Percentiles rank a stretch among this genome's conserved stretches.
phyloP scores from a whole-genome alignment of 495 filamentous ascomycete species.

The Massariosphaeria phaeospora region DNA sequence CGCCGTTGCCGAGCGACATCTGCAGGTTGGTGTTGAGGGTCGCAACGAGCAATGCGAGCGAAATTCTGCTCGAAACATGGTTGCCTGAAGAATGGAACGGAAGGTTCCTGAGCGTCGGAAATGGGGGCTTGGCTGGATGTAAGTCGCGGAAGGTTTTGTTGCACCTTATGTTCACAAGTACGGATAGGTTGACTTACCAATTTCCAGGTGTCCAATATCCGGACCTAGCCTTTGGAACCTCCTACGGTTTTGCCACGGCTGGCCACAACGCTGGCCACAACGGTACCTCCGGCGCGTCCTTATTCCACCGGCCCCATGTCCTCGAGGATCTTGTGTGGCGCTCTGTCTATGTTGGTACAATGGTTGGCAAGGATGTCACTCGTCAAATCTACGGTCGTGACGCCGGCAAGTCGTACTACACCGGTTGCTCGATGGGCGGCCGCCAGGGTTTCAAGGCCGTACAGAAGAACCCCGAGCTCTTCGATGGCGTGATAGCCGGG shows the following conservation, averaged over 20 bases:
- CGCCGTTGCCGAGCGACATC: conserved; percentile 36
- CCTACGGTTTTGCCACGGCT: conserved; percentile 51
- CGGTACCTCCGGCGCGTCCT: conserved; percentile 48
- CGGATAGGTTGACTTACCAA: background rate
- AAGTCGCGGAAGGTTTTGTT: background rate
- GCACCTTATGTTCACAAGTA: background rate
- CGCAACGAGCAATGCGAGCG: conserved; percentile 50
- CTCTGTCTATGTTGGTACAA: conserved; percentile 41
- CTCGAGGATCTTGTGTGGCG: conserved; percentile 48
- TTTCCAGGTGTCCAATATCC: conserved; percentile 30
- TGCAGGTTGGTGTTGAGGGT: conserved; percentile 56
- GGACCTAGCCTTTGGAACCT: conserved; percentile 33
- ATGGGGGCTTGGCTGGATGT: conserved; percentile 37
- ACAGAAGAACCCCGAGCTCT: conserved; percentile 49
- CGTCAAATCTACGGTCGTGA: conserved; percentile 47
- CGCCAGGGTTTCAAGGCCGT: conserved; percentile 49
- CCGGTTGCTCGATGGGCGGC: conserved; percentile 54
- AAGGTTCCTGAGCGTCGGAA: conserved; percentile 33
- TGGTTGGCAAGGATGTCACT: conserved; percentile 45
- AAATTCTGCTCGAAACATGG: conserved; percentile 55
- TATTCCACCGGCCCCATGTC: conserved; percentile 49
- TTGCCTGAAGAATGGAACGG: conserved; percentile 44
- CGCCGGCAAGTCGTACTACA: conserved; percentile 48
- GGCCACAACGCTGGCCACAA: conserved; percentile 57
- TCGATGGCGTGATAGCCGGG: conserved; percentile 45